Percentiles rank a stretch among this genome's conserved stretches.
Evolutionary conservation across 352 stramenopile genomes (phyloP).

Genomic region (Globisporangium lucens): DNA sequence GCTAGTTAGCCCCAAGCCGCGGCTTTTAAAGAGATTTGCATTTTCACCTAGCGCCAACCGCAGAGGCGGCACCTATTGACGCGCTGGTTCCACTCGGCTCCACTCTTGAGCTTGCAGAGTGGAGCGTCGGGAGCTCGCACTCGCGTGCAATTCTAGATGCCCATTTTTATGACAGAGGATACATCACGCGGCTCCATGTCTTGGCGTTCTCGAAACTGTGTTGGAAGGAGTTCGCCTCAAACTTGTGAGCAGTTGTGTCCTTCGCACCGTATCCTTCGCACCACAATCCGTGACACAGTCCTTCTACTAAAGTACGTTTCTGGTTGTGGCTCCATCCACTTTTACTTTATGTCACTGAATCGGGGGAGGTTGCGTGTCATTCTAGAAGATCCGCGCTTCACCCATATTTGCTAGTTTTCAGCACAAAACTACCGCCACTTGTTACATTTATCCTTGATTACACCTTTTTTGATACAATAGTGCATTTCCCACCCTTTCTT

Average conservation of each 20-base stretch:
- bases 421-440: not conserved
- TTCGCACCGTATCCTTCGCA: too few species aligned
- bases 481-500: not conserved
- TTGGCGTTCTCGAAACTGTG: too few species aligned
- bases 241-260: too few species aligned
- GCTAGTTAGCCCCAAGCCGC: not conserved
- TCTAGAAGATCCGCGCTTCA: slow-evolving; percentile 2
- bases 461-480: not conserved
- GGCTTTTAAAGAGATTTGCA: not conserved
- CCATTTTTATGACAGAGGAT: not conserved
- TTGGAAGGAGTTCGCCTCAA: too few species aligned
- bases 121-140: too few species aligned
- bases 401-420: not conserved
- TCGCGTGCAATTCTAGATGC: not conserved
- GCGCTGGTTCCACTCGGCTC: not conserved
- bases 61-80: not conserved
- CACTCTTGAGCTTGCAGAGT: too few species aligned
- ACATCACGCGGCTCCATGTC: too few species aligned
- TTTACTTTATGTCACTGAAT: not conserved
- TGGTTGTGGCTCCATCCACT: too few species aligned
- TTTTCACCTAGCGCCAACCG: not conserved
- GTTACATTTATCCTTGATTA: too few species aligned
- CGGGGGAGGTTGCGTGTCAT: not conserved
- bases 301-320: too few species aligned
- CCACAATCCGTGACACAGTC: too few species aligned